phyloP scores from a whole-genome alignment of 2,329 filamentous ascomycete genomes.

The Xylogone sp. region DNA sequence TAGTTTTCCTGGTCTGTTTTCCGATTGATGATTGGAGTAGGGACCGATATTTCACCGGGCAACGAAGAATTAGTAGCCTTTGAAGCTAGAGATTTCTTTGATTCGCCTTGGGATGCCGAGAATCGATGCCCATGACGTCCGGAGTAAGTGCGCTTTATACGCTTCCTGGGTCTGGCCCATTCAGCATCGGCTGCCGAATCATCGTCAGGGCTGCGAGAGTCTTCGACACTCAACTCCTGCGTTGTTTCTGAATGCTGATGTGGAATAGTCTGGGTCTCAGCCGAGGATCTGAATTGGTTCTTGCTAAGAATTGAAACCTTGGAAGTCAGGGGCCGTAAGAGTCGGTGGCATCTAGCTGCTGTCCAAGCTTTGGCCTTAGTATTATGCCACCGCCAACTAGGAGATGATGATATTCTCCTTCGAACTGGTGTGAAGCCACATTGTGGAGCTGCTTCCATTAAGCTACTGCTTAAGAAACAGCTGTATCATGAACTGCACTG shows the following conservation, averaged over 20 bases:
- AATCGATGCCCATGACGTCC: constrained; percentile 2
- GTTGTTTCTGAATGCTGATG: background rate
- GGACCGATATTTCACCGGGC: constrained; percentile 26
- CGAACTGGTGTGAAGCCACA: constrained; percentile 24
- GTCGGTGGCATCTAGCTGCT: constrained; percentile 37
- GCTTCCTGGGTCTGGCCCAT: constrained; percentile 20
- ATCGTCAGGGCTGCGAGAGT: background rate
- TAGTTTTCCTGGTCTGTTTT: constrained; percentile 12
- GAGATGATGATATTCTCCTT: constrained; percentile 18
- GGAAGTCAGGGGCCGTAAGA: constrained; percentile 39
- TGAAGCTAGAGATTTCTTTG: constrained; percentile 3
- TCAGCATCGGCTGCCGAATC: constrained; percentile 13
- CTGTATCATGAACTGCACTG: too few species aligned
- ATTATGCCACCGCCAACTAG: constrained; percentile 11
- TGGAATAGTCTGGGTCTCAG: background rate
- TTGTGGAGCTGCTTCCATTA: background rate
- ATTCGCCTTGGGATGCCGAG: background rate
- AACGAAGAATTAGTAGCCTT: constrained; percentile 5
- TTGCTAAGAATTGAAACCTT: constrained; percentile 37
- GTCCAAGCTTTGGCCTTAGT: constrained; percentile 32
- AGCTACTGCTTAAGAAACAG: background rate
- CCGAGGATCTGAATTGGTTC: constrained; percentile 19
- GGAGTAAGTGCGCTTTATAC: constrained; percentile 26
- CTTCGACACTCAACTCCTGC: background rate
- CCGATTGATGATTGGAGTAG: constrained; percentile 27